phyloP scores from a whole-genome alignment of 1,139 yeast genomes.

The Yamadazyma dendronema region DNA sequence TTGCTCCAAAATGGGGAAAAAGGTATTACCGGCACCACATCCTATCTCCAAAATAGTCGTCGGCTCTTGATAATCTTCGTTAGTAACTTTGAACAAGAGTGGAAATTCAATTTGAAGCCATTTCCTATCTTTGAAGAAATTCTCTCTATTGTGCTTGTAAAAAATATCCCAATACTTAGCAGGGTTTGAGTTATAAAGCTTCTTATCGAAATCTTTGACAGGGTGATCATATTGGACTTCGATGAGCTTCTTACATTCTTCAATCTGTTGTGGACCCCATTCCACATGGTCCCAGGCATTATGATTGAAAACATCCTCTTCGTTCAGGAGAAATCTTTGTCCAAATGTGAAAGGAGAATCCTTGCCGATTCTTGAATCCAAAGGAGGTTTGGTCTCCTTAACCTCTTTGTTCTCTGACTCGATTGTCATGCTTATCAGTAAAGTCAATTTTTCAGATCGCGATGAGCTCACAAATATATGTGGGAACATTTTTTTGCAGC shows the following conservation, averaged over 20 bases:
- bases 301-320: slow-evolving; percentile 83
- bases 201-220: slow-evolving; percentile 82
- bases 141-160: slow-evolving; percentile 85
- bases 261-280: slow-evolving; percentile 90
- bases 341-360: slow-evolving; percentile 93
- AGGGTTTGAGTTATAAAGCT: slow-evolving; percentile 76
- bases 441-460: slow-evolving; percentile 5
- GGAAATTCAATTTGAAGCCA: slow-evolving; percentile 98
- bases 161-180: slow-evolving; percentile 96
- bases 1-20: slow-evolving; percentile 82
- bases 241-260: slow-evolving; percentile 73
- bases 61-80: slow-evolving; percentile 61
- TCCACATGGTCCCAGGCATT: slow-evolving; percentile 99
- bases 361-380: slow-evolving; percentile 67
- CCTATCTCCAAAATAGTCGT: slow-evolving; percentile 86
- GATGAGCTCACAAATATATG: slow-evolving; percentile 7
- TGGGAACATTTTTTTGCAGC: too few relatives aligned
- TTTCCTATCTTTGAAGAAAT: slow-evolving; percentile 92
- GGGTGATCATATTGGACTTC: slow-evolving; percentile 76
- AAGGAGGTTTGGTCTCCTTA: slow-evolving; percentile 25
- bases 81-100: slow-evolving; percentile 71
- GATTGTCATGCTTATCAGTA: background rate
- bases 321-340: slow-evolving; percentile 68
- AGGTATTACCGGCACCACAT: slow-evolving; percentile 97
- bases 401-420: slow-evolving; percentile 1